Evolutionary conservation across 371 early-diverging fungal genomes (phyloP), one percentile per base, ranked within the genome.

Genomic region (Rhizomucor miehei): DNA sequence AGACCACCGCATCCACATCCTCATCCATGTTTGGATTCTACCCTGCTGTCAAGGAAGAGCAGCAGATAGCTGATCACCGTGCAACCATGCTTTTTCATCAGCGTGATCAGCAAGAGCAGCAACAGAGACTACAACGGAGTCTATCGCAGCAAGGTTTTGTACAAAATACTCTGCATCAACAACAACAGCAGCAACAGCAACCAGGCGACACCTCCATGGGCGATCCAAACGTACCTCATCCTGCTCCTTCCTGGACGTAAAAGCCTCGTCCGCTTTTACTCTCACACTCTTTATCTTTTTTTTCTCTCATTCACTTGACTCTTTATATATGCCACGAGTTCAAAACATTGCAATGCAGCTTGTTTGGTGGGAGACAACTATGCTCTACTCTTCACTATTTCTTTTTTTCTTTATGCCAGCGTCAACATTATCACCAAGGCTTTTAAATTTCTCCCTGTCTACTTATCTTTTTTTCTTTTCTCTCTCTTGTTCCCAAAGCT

Each of bases 101-200:
- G 25, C 48, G 38, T 34, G 21, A 48, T 48, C 56, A 56, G 14
- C 58, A 46, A 34, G 41, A 51, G 25, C 47, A 57, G 19, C 48
- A 56, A 29, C 53, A 53, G 16, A 43, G 57, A 4, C 6, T 51
- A 38, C 51, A 50, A 11, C 50, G 51, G 6, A 45, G 43, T 34
- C 48, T 49, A 43, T 56, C 56, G 5, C 56, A 56, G 20, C 56
- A 56, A 43, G 56, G 49, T 19, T 56, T 45, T 23, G 48, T 56
- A 34, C 49, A 48, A 17, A 35, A 38, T 5, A 29, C 40, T 6
- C 44, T 53, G 45, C 44, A 44, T 44, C 54, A 45, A 13, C 54
- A 29, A 14, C 53, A 44, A 9, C 41, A 43, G 20, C 52, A 24
- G 9, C 43, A 16, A 14, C 16, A 40, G 25, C 12, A 10, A 41